These are phyloP conservation scores for Emydomyces testavorans DNA, from an alignment of 2,329 filamentous ascomycete species.

Conservation along the genomic window DNA sequence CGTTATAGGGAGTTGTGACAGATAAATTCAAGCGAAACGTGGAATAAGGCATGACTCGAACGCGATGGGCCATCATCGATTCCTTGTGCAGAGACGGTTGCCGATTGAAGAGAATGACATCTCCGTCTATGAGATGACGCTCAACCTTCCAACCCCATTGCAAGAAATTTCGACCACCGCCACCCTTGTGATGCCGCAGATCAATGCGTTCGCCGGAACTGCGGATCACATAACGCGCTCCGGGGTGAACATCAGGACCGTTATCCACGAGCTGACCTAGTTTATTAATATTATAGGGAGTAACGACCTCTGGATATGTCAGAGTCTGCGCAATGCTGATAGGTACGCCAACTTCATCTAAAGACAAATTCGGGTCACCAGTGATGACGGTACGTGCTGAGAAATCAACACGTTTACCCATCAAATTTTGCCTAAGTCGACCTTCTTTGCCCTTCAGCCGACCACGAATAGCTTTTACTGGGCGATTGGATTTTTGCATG, in stretches of 20 bases:
- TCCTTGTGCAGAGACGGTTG: slow-evolving; percentile 98
- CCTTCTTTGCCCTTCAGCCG: slow-evolving; percentile 99
- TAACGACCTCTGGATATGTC: slow-evolving; percentile 95
- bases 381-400: slow-evolving; percentile 99
- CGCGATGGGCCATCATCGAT: slow-evolving; percentile 99
- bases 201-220: slow-evolving; percentile 91
- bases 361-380: slow-evolving; percentile 87
- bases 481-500: slow-evolving; percentile 90
- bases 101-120: slow-evolving; percentile 99
- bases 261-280: slow-evolving; percentile 82
- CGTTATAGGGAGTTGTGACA: slow-evolving; percentile 97
- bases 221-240: slow-evolving; percentile 91
- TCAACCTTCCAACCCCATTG: slow-evolving; percentile 99
- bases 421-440: slow-evolving; percentile 92
- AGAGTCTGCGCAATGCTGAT: slow-evolving; percentile 83
- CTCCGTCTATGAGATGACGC: slow-evolving; percentile 86
- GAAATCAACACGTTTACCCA: slow-evolving; percentile 99
- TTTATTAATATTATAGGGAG: slow-evolving; percentile 92
- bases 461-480: slow-evolving; percentile 90
- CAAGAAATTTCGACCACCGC: slow-evolving; percentile 64
- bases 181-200: slow-evolving; percentile 80
- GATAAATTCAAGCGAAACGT: slow-evolving; percentile 96
- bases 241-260: slow-evolving; percentile 87
- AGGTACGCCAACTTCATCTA: slow-evolving; percentile 95
- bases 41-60: slow-evolving; percentile 96